A percentile compares a stretch with the other conserved stretches of the same genome.
Evolutionary conservation across 2,329 filamentous ascomycete species (phyloP).

Genomic region (Hortaea sp.): DNA sequence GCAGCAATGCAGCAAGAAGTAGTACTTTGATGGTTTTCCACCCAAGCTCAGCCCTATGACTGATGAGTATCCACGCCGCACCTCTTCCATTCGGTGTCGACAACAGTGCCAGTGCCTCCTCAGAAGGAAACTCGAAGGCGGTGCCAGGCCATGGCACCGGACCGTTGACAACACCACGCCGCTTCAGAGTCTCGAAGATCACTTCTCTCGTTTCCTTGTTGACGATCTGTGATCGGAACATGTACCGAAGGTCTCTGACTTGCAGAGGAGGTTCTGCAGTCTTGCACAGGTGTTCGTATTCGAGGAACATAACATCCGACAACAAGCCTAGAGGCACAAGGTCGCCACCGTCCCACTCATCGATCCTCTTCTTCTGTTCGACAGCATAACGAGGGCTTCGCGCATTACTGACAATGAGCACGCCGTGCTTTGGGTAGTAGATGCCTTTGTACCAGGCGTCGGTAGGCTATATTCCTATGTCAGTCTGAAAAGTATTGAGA

Average conservation of each 20-base stretch:
- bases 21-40: conserved; percentile 5
- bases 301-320: conserved; percentile 8
- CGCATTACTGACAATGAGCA: background rate
- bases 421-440: background rate
- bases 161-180: background rate
- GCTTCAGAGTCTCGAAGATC: background rate
- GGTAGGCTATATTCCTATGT: too few species aligned
- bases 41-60: conserved; percentile 4
- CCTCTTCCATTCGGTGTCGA: conserved; percentile 7
- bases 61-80: conserved; percentile 8
- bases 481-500: too few species aligned
- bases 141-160: background rate
- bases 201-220: background rate
- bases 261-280: background rate
- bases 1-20: too few species aligned
- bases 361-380: background rate
- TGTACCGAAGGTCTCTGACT: background rate
- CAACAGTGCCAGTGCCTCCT: conserved; percentile 3
- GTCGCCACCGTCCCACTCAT: background rate
- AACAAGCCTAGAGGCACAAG: conserved; percentile 4
- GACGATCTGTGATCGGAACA: background rate
- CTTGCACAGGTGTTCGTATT: conserved; percentile 5
- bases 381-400: background rate
- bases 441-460: too few species aligned
- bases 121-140: background rate